These are phyloP conservation scores for Paraglomus brasilianum DNA, from an alignment of 192 early-diverging fungal genomes.

Conservation along the genomic window DNA sequence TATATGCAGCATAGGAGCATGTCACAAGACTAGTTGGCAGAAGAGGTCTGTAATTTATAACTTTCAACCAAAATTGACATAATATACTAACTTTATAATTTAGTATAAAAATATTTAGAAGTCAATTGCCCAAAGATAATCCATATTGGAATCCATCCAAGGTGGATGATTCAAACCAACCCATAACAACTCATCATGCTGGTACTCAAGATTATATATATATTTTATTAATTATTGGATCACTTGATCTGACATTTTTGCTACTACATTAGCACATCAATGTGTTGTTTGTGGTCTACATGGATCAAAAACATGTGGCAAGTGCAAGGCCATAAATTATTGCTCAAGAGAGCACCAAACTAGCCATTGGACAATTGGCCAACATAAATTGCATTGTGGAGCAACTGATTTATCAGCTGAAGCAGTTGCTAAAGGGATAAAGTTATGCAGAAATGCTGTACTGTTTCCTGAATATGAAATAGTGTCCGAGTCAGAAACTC, in stretches of 20 bases:
- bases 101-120: conserved; percentile 83
- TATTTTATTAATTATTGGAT: background rate
- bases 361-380: conserved; percentile 75
- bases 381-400: conserved; percentile 64
- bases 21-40: conserved; percentile 61
- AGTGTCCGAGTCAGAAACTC: conserved; percentile 63
- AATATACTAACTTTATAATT: background rate
- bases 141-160: conserved; percentile 51
- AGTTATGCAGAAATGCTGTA: background rate
- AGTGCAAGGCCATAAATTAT: conserved; percentile 72
- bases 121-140: conserved; percentile 76
- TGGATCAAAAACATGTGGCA: conserved; percentile 76
- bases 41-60: conserved; percentile 47
- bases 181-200: background rate
- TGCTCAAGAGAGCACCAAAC: conserved; percentile 86
- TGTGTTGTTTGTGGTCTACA: conserved; percentile 73
- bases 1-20: conserved; percentile 84
- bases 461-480: conserved; percentile 66
- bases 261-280: conserved; percentile 34
- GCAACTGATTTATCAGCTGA: conserved; percentile 30
- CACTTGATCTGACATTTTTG: too few relatives aligned
- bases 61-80: background rate
- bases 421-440: conserved; percentile 32
- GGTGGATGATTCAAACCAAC: conserved; percentile 28
- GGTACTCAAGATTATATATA: conserved; percentile 4